phyloP scores from a whole-genome alignment of 768 basidiomycete species.

The Lentinus brumalis region DNA sequence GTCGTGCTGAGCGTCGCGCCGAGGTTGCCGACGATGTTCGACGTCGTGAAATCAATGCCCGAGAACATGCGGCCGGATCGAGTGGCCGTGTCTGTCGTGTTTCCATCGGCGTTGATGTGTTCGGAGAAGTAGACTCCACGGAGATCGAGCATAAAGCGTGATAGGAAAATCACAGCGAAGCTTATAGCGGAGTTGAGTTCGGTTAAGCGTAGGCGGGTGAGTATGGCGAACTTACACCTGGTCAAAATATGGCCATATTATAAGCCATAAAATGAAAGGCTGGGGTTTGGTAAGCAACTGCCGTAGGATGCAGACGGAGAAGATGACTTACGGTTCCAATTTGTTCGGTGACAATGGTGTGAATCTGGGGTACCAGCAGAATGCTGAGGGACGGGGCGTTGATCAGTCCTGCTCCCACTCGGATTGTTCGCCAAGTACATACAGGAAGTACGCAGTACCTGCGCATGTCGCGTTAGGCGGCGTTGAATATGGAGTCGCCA shows the following conservation, averaged over 20 bases:
- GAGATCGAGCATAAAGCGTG: conserved; percentile 12
- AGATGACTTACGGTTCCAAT: not conserved
- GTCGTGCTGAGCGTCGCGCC: not conserved
- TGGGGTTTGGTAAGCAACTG: not conserved
- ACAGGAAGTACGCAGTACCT: conserved; percentile 20
- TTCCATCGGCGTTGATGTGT: not conserved
- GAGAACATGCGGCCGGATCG: not conserved
- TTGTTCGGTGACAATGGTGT: conserved; percentile 3
- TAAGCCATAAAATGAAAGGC: not conserved
- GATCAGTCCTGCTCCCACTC: not conserved
- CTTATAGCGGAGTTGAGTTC: not conserved
- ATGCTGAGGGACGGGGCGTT: not conserved
- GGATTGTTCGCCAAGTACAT: not conserved
- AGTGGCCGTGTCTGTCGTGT: not conserved
- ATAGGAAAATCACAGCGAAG: conserved; percentile 7
- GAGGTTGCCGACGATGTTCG: conserved; percentile 5
- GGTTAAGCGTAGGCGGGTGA: not conserved
- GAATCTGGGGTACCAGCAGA: conserved; percentile 4
- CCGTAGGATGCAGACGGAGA: not conserved
- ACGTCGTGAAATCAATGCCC: not conserved
- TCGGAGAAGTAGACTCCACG: conserved; percentile 1
- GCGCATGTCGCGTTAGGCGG: not conserved
- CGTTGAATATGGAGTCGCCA: not conserved
- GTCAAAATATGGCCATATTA: conserved; percentile 1
- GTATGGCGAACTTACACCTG: not conserved